Base-by-base conservation (phyloP, 2,329 filamentous ascomycete genomes). In the Colletotrichum eremochloae region DNA sequence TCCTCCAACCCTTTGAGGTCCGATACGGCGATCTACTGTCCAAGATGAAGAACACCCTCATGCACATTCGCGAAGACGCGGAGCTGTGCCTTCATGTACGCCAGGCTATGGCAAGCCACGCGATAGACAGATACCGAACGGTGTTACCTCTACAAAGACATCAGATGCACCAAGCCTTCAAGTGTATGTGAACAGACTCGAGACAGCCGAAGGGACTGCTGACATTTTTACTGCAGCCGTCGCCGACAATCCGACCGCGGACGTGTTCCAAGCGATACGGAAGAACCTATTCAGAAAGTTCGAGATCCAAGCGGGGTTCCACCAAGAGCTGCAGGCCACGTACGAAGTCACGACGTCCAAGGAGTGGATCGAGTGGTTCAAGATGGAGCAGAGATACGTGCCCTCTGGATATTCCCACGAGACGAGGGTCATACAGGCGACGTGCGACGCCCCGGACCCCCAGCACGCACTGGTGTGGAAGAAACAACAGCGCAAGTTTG, bases 371-470 rank as follows among this genome's bases (percentile, higher is more conserved):
- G 61, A 77, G 36, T 79, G 77, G 77, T 75, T 79, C 61, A 71
- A 53, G 24, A 68, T 77, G 56, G 77, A 79, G 58, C 77, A 78
- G 57, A 72, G 62, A 33, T 75, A 78, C 36, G 76, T 78, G 11
- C 77, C 77, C 1, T 77, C 75, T 2, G 63, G 71, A 18, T 75
- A 75, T 56, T 72, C 71, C 1, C 71, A 73, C 38, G 60, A 63
- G 48, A 75, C 77, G 6, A 73, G 66, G 11, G 70, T 79, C 5
- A 72, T 75, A 29, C 77, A 78, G 42, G 77, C 76, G 1, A 74
- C 76, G 5, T 79, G 77, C 74, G 77, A 79, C 61, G 77, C 77
- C n/a, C 77, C 77, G 3, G 77, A 79, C n/a, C 73, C 76, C 29
- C 76, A 76, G 71, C 68, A 78, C 70, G 64, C 75, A n/a, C 50